A percentile compares a stretch with the other conserved stretches of the same genome.
phyloP scores from a whole-genome alignment of 2,329 filamentous ascomycete species.

The Gaeumannomyces tritici region DNA sequence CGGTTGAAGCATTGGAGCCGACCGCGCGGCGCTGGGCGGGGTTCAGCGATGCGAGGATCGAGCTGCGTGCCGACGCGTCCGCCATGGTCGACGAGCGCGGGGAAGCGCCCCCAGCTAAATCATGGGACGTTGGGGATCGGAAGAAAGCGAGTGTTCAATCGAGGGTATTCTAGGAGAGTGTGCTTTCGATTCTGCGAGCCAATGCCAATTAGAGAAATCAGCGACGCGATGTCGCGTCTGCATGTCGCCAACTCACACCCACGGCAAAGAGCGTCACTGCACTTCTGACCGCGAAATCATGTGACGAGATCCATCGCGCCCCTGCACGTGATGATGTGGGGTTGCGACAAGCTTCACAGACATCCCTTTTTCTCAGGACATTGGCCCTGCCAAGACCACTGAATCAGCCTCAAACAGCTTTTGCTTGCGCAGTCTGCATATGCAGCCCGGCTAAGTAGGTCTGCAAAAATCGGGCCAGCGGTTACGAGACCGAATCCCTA shows the following conservation, averaged over 20 bases:
- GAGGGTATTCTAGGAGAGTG: background rate
- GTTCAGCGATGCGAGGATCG: conserved; percentile 41
- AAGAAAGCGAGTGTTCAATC: background rate
- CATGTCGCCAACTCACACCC: background rate
- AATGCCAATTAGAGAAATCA: background rate
- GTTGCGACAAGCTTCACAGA: background rate
- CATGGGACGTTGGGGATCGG: background rate
- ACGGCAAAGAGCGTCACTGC: background rate
- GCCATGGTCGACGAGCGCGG: conserved; percentile 2
- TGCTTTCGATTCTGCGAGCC: background rate
- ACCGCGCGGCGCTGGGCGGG: conserved; percentile 46
- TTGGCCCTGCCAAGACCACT: background rate
- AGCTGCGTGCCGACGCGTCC: conserved; percentile 9
- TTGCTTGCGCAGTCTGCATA: background rate
- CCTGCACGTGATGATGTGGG: too few relatives aligned
- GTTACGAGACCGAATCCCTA: background rate
- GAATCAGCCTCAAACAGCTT: background rate
- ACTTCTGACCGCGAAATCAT: background rate
- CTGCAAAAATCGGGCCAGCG: background rate
- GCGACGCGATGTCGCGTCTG: background rate
- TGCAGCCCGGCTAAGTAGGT: background rate
- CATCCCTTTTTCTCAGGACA: too few relatives aligned
- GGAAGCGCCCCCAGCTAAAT: background rate
- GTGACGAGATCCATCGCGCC: background rate
- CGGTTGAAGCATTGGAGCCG: conserved; percentile 39